Conservation (phyloP, 228 moss, liverwort and hornwort genomes). For the Sphagnum fallax region DNA sequence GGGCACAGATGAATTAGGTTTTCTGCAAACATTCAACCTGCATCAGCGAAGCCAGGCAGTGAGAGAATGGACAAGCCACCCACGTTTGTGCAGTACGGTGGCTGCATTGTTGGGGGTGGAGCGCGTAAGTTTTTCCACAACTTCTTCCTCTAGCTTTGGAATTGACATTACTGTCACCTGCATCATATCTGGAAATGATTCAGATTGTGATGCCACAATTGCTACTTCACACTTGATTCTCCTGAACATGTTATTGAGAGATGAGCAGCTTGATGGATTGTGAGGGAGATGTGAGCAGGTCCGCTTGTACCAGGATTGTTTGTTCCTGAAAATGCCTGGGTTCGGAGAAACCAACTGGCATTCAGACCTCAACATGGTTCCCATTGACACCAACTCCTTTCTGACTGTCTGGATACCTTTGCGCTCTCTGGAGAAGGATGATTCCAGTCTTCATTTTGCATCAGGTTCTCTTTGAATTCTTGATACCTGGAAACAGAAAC, state of each 20-base stretch:
- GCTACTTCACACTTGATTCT: too few relatives aligned
- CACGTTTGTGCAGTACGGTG: conserved; percentile 42
- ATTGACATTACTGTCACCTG: too few relatives aligned
- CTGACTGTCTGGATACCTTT: conserved; percentile 66
- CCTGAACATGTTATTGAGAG: too few relatives aligned
- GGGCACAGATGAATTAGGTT: conserved; percentile 58
- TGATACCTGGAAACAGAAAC: too few relatives aligned
- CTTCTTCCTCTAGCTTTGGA: neutral
- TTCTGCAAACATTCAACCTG: conserved; percentile 55
- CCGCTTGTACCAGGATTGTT: conserved; percentile 59
- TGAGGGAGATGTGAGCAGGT: conserved; percentile 17
- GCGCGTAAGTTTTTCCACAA: conserved; percentile 15
- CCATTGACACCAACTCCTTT: conserved; percentile 55
- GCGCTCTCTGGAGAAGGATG: conserved; percentile 29
- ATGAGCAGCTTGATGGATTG: too few relatives aligned
- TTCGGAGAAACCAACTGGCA: conserved; percentile 68
- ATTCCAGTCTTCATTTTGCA: conserved; percentile 57
- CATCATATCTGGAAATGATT: neutral
- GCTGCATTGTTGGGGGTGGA: conserved; percentile 32
- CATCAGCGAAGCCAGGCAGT: conserved; percentile 37
- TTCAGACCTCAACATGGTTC: conserved; percentile 65
- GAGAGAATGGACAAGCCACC: conserved; percentile 38
- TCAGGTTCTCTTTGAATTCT: conserved; percentile 19
- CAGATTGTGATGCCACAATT: too few relatives aligned
- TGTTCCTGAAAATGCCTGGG: conserved; percentile 58